phyloP scores from a whole-genome alignment of 148 eudicot species.

The Gaultheria prostrata region DNA sequence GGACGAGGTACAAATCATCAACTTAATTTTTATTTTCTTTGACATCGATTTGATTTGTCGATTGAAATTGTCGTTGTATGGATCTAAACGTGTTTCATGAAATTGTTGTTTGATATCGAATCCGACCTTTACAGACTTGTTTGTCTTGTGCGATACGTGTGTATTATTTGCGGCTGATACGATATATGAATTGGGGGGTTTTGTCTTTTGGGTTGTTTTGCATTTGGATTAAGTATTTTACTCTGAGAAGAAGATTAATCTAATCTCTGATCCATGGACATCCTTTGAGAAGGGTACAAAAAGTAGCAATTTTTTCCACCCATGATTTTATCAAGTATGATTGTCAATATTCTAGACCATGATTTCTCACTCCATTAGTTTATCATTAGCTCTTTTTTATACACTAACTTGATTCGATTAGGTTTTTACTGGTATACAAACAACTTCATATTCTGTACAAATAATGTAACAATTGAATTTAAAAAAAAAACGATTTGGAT shows the following conservation, averaged over 20 bases:
- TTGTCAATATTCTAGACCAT: no score
- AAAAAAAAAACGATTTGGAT: no score
- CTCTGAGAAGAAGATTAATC: background rate
- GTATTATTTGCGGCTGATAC: background rate
- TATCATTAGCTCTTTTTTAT: no score
- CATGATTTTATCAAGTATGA: no score
- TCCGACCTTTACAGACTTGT: background rate
- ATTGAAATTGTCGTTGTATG: background rate
- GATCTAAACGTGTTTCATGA: slow-evolving; percentile 7
- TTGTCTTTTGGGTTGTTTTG: background rate
- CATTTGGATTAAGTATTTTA: background rate
- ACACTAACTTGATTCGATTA: no score
- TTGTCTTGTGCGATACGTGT: background rate
- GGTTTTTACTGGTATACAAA: no score
- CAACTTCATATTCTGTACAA: no score
- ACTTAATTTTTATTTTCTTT: background rate
- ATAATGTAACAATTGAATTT: no score
- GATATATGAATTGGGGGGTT: background rate
- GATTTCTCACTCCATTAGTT: no score
- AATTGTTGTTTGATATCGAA: background rate
- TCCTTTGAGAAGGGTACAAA: no score
- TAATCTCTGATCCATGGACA: background rate
- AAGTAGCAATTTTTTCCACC: no score
- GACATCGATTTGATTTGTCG: background rate
- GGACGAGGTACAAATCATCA: background rate